Percentiles rank a stretch among this genome's conserved stretches.
phyloP scores from a whole-genome alignment of 2,329 filamentous ascomycete species.

The Paraphoma chrysanthemicola region DNA sequence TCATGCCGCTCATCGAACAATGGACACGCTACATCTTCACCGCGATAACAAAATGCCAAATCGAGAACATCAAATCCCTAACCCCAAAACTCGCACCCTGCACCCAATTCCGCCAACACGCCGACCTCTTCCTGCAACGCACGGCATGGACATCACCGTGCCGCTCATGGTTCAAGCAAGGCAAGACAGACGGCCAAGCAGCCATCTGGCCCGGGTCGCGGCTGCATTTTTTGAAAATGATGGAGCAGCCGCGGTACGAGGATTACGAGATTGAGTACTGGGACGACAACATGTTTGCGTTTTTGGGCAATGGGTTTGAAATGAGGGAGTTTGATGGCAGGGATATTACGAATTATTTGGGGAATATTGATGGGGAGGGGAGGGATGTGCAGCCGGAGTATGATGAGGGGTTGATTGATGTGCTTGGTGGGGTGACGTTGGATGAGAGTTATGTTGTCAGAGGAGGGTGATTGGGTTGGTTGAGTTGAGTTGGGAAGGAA shows the following conservation, averaged over 20 bases:
- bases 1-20: conserved; percentile 34
- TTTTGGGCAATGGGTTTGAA: conserved; percentile 47
- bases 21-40: conserved; percentile 32
- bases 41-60: conserved; percentile 29
- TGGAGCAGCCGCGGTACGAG: conserved; percentile 27
- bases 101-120: conserved; percentile 26
- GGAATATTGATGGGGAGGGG: conserved; percentile 45
- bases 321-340: conserved; percentile 55
- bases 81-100: conserved; percentile 18
- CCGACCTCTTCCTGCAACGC: conserved; percentile 30
- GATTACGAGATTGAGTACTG: conserved; percentile 31
- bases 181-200: conserved; percentile 26
- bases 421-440: conserved; percentile 44
- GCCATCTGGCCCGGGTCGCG: conserved; percentile 30
- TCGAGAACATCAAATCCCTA: conserved; percentile 30
- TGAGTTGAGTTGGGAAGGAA: too few relatives aligned
- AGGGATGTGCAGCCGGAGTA: conserved; percentile 51
- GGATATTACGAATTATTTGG: conserved; percentile 56
- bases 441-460: conserved; percentile 35
- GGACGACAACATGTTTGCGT: conserved; percentile 27
- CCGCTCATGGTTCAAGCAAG: conserved; percentile 33
- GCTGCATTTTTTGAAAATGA: conserved; percentile 31
- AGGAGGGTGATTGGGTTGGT: conserved; percentile 4
- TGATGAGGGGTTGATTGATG: conserved; percentile 47
- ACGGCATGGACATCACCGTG: conserved; percentile 34